Evolutionary conservation across 768 basidiomycete species (phyloP), one percentile per base, ranked within the genome.

Genomic region (Amanita jacksonii): DNA sequence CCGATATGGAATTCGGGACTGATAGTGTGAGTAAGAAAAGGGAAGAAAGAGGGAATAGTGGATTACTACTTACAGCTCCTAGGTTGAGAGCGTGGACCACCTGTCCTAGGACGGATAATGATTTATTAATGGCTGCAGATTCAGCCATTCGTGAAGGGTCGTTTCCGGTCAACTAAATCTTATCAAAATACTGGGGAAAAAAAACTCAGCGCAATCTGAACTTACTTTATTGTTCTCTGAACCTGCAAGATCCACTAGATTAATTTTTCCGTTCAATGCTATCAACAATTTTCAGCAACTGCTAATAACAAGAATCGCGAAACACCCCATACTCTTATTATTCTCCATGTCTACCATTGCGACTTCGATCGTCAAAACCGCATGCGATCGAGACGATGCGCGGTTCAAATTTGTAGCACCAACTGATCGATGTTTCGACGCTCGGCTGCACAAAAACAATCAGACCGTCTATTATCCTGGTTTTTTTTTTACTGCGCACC

Each of bases 111-210:
- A 85, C 84, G 49, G 86, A 85, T 37, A 94, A 62, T 5, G 85
- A 87, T 58, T 85, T 89, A 64, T 94, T 94, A 58, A 94, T 94
- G 13, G 89, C 88, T 2, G 85, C 64, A 3, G 84, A 85, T 62
- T 94, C 91, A 2, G 81, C 77, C 82, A 92, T 89, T 1, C 91
- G 78, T n/a, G 75, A 78, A 1, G 78, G 67, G 56, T 92, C 85
- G 51, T 91, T 92, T 4, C 90, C 89, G 3, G 91, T 91, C 20
- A 85, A 69, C 70, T 80, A 50, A 15, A 44, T 1, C 38, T 10
- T 39, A 16, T 51, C 12, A 38, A 27, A 43, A 31, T 15, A 42
- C 28, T 24, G 35, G 16, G 41, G 19, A 27, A 40, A 31, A 16
- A 41, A 24, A 16, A 6, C n/a, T 3, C 27, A 22, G 10, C 8